Base-by-base conservation (phyloP, 2,329 filamentous ascomycete genomes). In the Colletotrichum lentis region DNA sequence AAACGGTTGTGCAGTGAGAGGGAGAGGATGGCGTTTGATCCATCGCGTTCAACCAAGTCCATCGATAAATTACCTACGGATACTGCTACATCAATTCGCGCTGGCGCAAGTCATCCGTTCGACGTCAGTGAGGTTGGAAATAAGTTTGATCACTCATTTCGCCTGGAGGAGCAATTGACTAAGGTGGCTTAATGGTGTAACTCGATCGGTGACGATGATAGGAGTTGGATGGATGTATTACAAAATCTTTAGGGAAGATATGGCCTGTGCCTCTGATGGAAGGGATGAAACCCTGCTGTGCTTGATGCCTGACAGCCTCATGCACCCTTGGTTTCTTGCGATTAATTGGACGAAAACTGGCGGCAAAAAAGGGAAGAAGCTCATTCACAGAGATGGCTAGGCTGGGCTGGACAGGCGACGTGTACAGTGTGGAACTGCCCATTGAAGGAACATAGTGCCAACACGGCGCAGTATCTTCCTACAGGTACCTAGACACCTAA, bases 281-380 rank as follows among this genome's bases (percentile, higher is more conserved):
- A 43, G 39, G 11, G 22, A 24, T n/a, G 44, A n/a, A 56, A 56
- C 64, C 64, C 49, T 54, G 62, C 20, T 37, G 12, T 7, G 14
- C n/a, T 63, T 54, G 67, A 62, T 69, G 67, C 67, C 67, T 67
- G 50, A 63, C 27, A 41, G 67, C 57, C 57, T 55, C 41, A 58
- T 35, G 31, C 22, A 27, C 20, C 44, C 27, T 24, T 43, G 8
- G 27, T 16, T 16, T 6, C 3, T 31, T 7, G 18, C 20, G 3
- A 20, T 11, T 63, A 52, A 69, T 67, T 62, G 67, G 67, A n/a
- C 44, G 8, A 58, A 53, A 37, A 24, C 20, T 67, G 62, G 66
- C 66, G 66, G 62, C 44, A 69, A 69, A 24, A 22, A 47, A 46
- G 64, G 24, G 44, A 69, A 69, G n/a, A 27, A 64, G 31, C 54